A percentile compares a stretch with the other conserved stretches of the same genome.
Evolutionary conservation across 108 stramenopile genomes (phyloP).

Genomic region (Bacterosira constricta): DNA sequence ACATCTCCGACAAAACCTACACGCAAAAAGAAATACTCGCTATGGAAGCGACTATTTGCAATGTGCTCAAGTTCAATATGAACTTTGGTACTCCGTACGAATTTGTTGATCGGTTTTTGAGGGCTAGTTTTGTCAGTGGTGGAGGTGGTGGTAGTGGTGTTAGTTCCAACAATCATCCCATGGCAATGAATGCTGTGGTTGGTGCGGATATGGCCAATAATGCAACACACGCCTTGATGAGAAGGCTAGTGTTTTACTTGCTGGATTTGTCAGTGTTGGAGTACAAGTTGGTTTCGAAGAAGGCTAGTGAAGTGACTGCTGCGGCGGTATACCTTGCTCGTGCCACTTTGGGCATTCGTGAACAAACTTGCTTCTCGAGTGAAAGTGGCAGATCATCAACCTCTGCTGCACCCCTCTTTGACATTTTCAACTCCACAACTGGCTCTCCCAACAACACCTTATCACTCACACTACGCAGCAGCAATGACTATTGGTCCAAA

Average conservation of each 20-base stretch:
- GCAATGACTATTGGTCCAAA: constrained; percentile 51
- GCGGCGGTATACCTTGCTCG: constrained; percentile 84
- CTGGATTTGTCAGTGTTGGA: constrained; percentile 74
- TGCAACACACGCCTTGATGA: constrained; percentile 30
- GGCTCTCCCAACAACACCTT: background rate
- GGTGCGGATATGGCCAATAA: background rate
- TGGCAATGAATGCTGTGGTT: background rate
- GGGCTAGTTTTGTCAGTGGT: constrained; percentile 61
- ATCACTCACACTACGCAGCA: too few species aligned
- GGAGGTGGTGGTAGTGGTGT: background rate
- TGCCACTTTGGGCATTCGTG: constrained; percentile 63
- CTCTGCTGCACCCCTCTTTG: background rate
- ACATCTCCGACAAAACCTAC: constrained; percentile 79
- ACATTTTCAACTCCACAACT: background rate
- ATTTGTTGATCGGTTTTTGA: constrained; percentile 60
- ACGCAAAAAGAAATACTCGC: constrained; percentile 55
- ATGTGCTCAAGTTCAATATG: constrained; percentile 58
- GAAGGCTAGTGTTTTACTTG: constrained; percentile 71
- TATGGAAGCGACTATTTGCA: constrained; percentile 73
- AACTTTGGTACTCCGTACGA: constrained; percentile 57
- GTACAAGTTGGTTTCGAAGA: constrained; percentile 51
- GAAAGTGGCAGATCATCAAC: too few species aligned
- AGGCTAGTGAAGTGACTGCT: constrained; percentile 72
- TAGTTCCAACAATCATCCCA: background rate
- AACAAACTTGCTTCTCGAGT: background rate